Evolutionary conservation across 768 basidiomycete species (phyloP).

Genomic region (Pisolithus microcarpus): DNA sequence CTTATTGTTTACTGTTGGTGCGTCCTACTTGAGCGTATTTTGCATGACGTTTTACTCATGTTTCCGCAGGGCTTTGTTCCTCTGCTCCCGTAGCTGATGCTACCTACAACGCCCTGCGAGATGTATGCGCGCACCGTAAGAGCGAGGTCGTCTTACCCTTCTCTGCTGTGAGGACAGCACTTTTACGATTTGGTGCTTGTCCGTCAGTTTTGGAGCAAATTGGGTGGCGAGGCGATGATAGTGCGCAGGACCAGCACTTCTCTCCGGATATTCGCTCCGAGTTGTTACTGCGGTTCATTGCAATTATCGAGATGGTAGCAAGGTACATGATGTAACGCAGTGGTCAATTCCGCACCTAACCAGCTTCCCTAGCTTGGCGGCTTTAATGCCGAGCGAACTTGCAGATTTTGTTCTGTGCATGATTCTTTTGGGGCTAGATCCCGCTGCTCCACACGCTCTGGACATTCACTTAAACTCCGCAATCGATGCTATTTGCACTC

Average conservation of each 20-base stretch:
- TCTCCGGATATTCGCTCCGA: constrained; percentile 20
- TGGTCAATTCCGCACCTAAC: constrained; percentile 1
- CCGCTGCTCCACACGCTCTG: constrained; percentile 37
- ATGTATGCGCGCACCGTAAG: constrained; percentile 24
- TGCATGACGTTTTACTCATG: constrained; percentile 5
- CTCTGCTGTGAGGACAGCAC: constrained; percentile 28
- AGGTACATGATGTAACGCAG: constrained; percentile 31
- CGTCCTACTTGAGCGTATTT: background rate
- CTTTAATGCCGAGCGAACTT: constrained; percentile 34
- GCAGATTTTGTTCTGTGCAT: constrained; percentile 45
- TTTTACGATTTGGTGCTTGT: constrained; percentile 42
- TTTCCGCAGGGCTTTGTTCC: constrained; percentile 12
- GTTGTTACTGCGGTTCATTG: constrained; percentile 36
- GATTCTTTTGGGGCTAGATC: constrained; percentile 52
- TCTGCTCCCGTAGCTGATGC: constrained; percentile 26
- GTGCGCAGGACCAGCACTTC: constrained; percentile 8
- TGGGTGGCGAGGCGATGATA: constrained; percentile 21
- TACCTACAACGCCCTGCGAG: constrained; percentile 28
- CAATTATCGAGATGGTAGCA: constrained; percentile 36
- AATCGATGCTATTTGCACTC: constrained; percentile 40
- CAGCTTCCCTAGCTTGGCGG: constrained; percentile 27
- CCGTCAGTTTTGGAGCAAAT: constrained; percentile 27
- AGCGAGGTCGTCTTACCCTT: constrained; percentile 25
- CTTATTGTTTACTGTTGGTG: constrained; percentile 41
- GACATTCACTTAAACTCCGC: constrained; percentile 39